Percentiles rank a stretch among this genome's conserved stretches.
phyloP scores from a whole-genome alignment of 495 filamentous ascomycete genomes.

The Penicillium goetzii region DNA sequence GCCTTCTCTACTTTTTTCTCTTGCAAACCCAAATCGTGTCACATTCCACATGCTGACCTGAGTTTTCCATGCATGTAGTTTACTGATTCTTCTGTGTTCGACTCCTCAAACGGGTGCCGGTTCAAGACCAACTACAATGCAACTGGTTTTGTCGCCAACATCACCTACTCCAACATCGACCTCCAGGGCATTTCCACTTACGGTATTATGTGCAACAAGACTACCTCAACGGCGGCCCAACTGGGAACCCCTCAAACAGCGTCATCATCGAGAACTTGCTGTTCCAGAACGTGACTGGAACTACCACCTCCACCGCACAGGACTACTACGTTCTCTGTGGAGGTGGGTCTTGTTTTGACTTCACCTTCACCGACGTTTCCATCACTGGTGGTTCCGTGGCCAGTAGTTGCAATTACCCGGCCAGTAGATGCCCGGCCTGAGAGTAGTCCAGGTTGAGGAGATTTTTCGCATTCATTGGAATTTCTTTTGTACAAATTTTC shows the following conservation, averaged over 20 bases:
- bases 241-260: constrained; percentile 60
- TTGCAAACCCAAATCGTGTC: neutral
- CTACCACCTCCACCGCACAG: constrained; percentile 25
- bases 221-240: constrained; percentile 64
- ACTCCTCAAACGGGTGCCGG: constrained; percentile 30
- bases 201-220: constrained; percentile 70
- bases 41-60: neutral
- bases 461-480: neutral
- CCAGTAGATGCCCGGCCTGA: neutral
- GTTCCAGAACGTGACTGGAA: constrained; percentile 9
- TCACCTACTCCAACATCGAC: constrained; percentile 62
- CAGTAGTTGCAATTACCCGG: constrained; percentile 4
- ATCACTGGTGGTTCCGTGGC: constrained; percentile 5
- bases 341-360: constrained; percentile 6
- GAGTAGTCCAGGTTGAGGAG: neutral
- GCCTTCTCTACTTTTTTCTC: neutral
- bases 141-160: constrained; percentile 57
- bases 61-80: neutral
- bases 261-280: constrained; percentile 61
- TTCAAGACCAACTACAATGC: constrained; percentile 64
- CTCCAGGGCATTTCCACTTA: constrained; percentile 60
- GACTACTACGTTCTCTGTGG: constrained; percentile 11
- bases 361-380: constrained; percentile 1
- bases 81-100: neutral
- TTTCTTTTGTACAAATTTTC: neutral